Evolutionary conservation across 192 early-diverging fungal genomes (phyloP), one percentile per base, ranked within the genome.

Genomic region (Gaertneriomyces semiglobifer): DNA sequence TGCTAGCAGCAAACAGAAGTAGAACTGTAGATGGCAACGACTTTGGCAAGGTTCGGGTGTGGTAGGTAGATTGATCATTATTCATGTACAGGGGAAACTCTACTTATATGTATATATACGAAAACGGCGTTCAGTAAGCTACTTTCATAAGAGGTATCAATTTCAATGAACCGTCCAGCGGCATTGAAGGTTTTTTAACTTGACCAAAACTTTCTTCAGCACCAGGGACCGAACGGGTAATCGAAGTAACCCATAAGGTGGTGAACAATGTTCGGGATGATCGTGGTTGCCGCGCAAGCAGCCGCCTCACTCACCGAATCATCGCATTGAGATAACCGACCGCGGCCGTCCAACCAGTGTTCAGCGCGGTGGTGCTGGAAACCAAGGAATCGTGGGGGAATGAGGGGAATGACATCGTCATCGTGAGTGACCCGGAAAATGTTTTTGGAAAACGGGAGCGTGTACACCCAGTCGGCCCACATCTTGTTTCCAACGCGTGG

Each of bases 401-500:
- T 33, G 54, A 65, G 47, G 46, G 73, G 61, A 18, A 77, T 70
- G 25, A 69, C 64, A 59, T 76, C 70, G 62, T 11, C 19, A 51
- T 68, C 40, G 63, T 63, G 45, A 7, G 68, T 68, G 33, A 68
- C 25, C 20, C 71, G 58, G 67, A 42, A 62, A 18, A 69, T 42
- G 47, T 53, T 44, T n/a, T 16, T 40, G 43, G 55, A 14, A 55
- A 69, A 68, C 33, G 65, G 59, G 9, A 63, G 52, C 0, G 51
- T 60, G 63, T 43, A 25, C 33, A 71, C 55, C 55, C 53, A 76
- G n/a, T 63, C n/a, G 16, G 50, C 56, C 39, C 72, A 81, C 4
- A 48, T 57, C 39, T 18, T 9, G 65, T 77, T 78, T 16, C 79
- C 76, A 9, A 81, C 71, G 16, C 76, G 70, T 33, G 76, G 76